Conservation (phyloP, 2,329 filamentous ascomycete genomes). For the Cryphonectria nitschkei region DNA sequence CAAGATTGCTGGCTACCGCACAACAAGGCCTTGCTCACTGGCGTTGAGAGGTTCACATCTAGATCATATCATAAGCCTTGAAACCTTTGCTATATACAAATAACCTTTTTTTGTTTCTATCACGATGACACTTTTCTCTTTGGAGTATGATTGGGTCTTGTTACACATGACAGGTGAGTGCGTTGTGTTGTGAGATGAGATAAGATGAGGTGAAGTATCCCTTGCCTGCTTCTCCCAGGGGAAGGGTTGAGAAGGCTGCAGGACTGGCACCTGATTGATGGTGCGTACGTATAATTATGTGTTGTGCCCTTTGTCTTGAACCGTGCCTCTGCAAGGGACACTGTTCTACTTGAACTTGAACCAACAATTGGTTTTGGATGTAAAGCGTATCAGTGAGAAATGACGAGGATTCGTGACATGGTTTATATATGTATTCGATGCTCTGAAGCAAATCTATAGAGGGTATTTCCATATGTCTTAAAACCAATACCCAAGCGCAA, state of each 20-base stretch:
- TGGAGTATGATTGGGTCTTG: not conserved
- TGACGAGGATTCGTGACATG: not conserved
- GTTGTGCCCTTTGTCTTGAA: too few relatives aligned
- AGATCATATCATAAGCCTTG: not conserved
- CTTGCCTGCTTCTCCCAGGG: not conserved
- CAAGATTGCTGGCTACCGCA: not conserved
- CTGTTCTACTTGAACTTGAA: too few relatives aligned
- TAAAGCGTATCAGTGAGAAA: not conserved
- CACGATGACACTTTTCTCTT: not conserved
- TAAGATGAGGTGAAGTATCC: too few relatives aligned
- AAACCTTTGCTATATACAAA: not conserved
- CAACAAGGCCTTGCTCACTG: not conserved
- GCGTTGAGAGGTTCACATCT: not conserved
- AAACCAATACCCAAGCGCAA: not conserved
- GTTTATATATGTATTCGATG: not conserved
- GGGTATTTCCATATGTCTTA: slow-evolving; percentile 1
- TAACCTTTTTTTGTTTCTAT: not conserved
- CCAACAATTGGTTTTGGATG: too few relatives aligned
- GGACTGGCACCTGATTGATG: too few relatives aligned
- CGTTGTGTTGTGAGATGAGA: too few relatives aligned
- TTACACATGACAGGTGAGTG: not conserved
- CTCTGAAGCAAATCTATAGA: not conserved
- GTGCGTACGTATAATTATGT: too few relatives aligned
- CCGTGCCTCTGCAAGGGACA: too few relatives aligned
- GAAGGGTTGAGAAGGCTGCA: not conserved